Base-by-base conservation (phyloP, 169 alveolate genomes). In the Eimeria sp. region DNA sequence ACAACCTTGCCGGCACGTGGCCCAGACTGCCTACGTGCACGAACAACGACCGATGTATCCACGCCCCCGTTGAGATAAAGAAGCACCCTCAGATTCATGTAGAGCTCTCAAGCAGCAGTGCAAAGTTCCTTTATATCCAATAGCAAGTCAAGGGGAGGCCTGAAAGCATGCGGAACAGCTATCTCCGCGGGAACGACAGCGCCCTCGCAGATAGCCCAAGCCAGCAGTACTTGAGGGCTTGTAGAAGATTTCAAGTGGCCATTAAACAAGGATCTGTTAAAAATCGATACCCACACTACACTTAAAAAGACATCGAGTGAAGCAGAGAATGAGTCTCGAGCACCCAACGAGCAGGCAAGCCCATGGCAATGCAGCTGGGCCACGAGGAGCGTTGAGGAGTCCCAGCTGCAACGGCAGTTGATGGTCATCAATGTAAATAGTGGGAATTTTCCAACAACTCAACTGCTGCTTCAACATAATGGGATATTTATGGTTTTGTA, bases 361-460 rank as follows among this genome's bases (percentile, higher is more conserved):
- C 83, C n/a, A 49, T 70, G 51, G 51, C 80, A n/a, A n/a, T 13
- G 51, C 5, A n/a, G 83, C 83, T 73, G 83, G 83, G 54, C 83
- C 82, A n/a, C 14, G n/a, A 73, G n/a, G 83, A 73, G 83, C 83
- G 83, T 73, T 25, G 4, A 43, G 16, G 30, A 40, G 51, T 54
- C 83, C 49, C 78, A 70, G 83, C 83, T 73, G 34, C 54, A n/a
- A 3, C 25, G 30, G 18, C 57, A 3, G 10, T 73, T 73, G 45
- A 40, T 5, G n/a, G 5, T 40, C 51, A 4, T 0, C 83, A 73
- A 5, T 73, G 57, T 18, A 40, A 40, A 16, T 40, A 73, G 54
- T 73, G 51, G 5, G n/a, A 30, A 34, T 73, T 51, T 67, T 27
- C 84, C 13, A 49, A 47, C 20, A n/a, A 78, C 11, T 34, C 25